Base-by-base conservation (phyloP, 2,329 filamentous ascomycete genomes). In the Emmonsia crescens region DNA sequence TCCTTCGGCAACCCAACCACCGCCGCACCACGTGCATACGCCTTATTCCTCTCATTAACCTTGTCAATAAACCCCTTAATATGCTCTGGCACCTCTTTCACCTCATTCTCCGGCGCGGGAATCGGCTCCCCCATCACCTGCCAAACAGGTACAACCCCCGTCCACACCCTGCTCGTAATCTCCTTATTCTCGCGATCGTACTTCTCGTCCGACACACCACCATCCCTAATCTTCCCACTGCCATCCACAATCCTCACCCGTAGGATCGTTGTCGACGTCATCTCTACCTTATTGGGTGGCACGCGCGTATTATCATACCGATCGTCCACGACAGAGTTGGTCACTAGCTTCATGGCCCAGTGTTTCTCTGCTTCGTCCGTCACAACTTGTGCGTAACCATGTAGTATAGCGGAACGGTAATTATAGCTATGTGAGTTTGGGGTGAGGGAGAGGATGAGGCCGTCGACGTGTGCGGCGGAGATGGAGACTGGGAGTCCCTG, bases 371-470 rank as follows among this genome's bases (percentile, higher is more conserved):
- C 82, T 0, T 76, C 73, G 63, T 88, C 83, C 1, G 83, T 82
- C 6, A 96, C 88, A 1, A 87, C 74, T 9, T 75, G 79, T 0
- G 87, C 91, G 71, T 86, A 83, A 0, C 91, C 91, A 69, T 93
- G 91, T 14, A 94, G 79, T 9, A 91, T 78, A 12, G 88, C 89
- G 46, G 86, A 90, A 64, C 89, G 89, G 77, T 94, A 96, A 78
- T 95, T 93, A 79, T 90, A 92, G 76, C 84, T 89, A 78, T 95
- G 89, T 63, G 83, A 84, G 77, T 89, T 89, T 14, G 90, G 88
- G 0, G 90, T 91, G 16, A 95, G 81, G 24, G 88, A 83, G 38
- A 96, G 83, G 9, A 96, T 85, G 59, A 94, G 78, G 46, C 90
- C 91, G 75, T 96, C 89, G 46, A 95, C 76, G 70, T 88, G 85